A percentile compares a stretch with the other conserved stretches of the same genome.
These are phyloP conservation scores for Dalbergia cochinchinensis DNA, from an alignment of 306 rosid species.

Conservation along the genomic window DNA sequence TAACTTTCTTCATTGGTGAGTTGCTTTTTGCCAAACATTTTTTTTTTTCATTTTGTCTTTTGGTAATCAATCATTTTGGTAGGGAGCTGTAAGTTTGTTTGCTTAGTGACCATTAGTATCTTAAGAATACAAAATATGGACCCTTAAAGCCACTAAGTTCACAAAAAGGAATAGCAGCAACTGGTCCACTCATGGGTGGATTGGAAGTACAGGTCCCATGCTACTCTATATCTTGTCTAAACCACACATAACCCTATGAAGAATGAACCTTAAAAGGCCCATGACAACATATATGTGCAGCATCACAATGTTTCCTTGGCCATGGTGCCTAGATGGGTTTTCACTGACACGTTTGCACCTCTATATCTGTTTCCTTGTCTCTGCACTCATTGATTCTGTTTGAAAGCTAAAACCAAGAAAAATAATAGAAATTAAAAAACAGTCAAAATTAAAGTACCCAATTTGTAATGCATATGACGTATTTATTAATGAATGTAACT, in stretches of 20 bases:
- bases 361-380: slow-evolving; percentile 16
- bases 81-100: slow-evolving; percentile 51
- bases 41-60: slow-evolving; percentile 42
- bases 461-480: too few relatives aligned
- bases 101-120: slow-evolving; percentile 59
- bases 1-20: slow-evolving; percentile 94
- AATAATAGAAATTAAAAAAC: too few relatives aligned
- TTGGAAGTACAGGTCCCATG: slow-evolving; percentile 59
- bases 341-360: slow-evolving; percentile 38
- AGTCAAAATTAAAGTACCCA: too few relatives aligned
- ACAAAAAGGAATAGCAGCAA: slow-evolving; percentile 43
- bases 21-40: neutral
- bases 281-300: slow-evolving; percentile 42
- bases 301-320: slow-evolving; percentile 47
- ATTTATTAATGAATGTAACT: neutral
- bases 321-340: neutral
- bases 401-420: slow-evolving; percentile 1
- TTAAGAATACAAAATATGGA: slow-evolving; percentile 50
- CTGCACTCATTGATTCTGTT: neutral
- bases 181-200: slow-evolving; percentile 60
- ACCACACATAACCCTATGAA: slow-evolving; percentile 5
- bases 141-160: slow-evolving; percentile 69
- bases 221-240: slow-evolving; percentile 33
- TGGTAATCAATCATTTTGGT: slow-evolving; percentile 43
- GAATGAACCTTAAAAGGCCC: slow-evolving; percentile 45